Evolutionary conservation across 2,329 filamentous ascomycete genomes (phyloP).

Genomic region (Penicillium sp.): DNA sequence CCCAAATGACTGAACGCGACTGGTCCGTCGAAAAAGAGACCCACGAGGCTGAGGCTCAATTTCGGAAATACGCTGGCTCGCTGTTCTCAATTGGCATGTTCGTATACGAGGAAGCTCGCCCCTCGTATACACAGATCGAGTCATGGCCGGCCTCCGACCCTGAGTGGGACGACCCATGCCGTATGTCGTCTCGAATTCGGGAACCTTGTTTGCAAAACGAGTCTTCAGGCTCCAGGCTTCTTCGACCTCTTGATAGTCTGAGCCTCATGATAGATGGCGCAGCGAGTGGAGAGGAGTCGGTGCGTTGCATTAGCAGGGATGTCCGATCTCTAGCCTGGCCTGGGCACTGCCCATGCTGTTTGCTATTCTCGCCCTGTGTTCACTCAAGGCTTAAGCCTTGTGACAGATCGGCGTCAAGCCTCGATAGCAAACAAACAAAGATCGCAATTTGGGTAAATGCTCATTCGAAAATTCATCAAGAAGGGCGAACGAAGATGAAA

Average conservation of each 20-base stretch:
- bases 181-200: too few relatives aligned
- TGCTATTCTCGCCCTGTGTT: neutral
- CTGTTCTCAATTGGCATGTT: neutral
- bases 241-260: too few relatives aligned
- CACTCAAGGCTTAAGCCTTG: neutral
- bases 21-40: neutral
- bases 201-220: neutral
- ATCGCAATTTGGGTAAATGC: neutral
- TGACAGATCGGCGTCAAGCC: neutral
- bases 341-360: neutral
- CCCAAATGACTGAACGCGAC: conserved; percentile 1
- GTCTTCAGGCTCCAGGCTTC: neutral
- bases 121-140: neutral
- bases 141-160: neutral
- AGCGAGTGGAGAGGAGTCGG: neutral
- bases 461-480: neutral
- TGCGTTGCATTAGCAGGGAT: neutral
- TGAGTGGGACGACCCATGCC: neutral
- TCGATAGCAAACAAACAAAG: neutral
- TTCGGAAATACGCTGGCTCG: neutral
- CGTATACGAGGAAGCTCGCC: neutral
- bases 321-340: neutral
- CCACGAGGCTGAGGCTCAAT: neutral
- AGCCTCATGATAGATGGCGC: neutral
- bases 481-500: neutral